These are phyloP conservation scores for Fragilaria crotonensis DNA, from an alignment of 108 stramenopile species.

Conservation along the genomic window DNA sequence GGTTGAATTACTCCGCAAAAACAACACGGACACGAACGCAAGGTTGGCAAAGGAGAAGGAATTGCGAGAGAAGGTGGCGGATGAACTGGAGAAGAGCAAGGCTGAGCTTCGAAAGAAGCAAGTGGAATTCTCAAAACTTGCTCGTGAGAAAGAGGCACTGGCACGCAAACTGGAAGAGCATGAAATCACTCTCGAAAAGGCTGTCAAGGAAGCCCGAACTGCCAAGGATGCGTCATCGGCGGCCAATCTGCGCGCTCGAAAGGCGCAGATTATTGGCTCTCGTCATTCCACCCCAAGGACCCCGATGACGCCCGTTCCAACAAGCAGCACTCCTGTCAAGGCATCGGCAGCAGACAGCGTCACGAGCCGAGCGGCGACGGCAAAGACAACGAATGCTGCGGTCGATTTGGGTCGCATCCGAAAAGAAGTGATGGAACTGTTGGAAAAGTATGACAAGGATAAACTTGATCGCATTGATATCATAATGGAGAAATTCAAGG, in stretches of 20 bases:
- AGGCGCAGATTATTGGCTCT: conserved; percentile 42
- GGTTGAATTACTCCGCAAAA: conserved; percentile 64
- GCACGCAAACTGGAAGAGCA: conserved; percentile 59
- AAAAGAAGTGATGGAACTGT: conserved; percentile 50
- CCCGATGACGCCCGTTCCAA: background rate
- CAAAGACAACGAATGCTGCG: conserved; percentile 6
- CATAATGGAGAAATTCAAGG: conserved; percentile 85
- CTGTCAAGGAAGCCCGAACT: conserved; percentile 54
- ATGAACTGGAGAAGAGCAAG: conserved; percentile 63
- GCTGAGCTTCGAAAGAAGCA: conserved; percentile 53
- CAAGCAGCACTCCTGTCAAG: background rate
- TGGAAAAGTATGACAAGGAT: conserved; percentile 71
- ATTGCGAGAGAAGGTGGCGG: conserved; percentile 56
- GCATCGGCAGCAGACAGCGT: background rate
- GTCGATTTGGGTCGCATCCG: conserved; percentile 52
- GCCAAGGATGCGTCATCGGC: conserved; percentile 57
- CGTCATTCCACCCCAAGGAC: conserved; percentile 10
- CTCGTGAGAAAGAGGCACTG: conserved; percentile 47
- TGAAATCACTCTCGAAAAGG: conserved; percentile 52
- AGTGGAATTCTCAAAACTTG: conserved; percentile 35
- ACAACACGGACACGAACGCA: conserved; percentile 71
- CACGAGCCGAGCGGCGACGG: conserved; percentile 9
- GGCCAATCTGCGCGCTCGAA: conserved; percentile 50
- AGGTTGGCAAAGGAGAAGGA: conserved; percentile 85
- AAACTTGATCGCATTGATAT: conserved; percentile 81